These are phyloP conservation scores for Claviceps lovelessii DNA, from an alignment of 2,329 filamentous ascomycete species.

Conservation along the genomic window DNA sequence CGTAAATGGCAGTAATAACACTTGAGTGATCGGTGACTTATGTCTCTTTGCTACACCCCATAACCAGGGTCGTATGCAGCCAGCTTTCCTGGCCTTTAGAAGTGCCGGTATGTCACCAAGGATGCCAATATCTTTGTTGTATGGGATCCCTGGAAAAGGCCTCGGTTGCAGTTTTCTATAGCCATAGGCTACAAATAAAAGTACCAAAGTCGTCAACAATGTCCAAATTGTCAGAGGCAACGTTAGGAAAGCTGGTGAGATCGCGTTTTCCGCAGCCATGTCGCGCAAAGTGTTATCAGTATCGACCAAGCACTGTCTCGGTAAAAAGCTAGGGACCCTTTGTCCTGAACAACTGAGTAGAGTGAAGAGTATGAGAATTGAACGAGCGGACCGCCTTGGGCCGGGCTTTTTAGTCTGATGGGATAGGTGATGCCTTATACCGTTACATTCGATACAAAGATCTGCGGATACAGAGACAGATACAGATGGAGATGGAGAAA, in stretches of 20 bases:
- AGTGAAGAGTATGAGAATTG: neutral
- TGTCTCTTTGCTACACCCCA: neutral
- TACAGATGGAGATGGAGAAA: no score
- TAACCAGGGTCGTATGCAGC: neutral
- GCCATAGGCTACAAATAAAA: neutral
- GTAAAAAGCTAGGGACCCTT: no score
- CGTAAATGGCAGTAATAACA: neutral
- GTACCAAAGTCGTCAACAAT: neutral
- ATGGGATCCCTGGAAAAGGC: constrained; percentile 1
- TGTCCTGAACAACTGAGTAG: neutral
- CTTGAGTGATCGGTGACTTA: neutral
- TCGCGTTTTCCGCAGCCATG: neutral
- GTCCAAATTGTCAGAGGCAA: neutral
- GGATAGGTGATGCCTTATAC: no score
- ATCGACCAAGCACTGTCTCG: no score
- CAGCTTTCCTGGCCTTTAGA: neutral
- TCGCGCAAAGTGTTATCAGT: neutral
- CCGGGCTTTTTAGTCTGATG: no score
- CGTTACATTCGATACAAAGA: no score
- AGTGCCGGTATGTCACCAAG: neutral
- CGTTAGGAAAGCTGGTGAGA: neutral
- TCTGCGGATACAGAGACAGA: no score
- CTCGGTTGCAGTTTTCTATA: neutral
- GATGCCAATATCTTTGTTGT: neutral
- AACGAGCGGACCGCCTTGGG: no score